Evolutionary conservation across 768 basidiomycete species (phyloP), one percentile per base, ranked within the genome.

Genomic region (Amanita inopinata): DNA sequence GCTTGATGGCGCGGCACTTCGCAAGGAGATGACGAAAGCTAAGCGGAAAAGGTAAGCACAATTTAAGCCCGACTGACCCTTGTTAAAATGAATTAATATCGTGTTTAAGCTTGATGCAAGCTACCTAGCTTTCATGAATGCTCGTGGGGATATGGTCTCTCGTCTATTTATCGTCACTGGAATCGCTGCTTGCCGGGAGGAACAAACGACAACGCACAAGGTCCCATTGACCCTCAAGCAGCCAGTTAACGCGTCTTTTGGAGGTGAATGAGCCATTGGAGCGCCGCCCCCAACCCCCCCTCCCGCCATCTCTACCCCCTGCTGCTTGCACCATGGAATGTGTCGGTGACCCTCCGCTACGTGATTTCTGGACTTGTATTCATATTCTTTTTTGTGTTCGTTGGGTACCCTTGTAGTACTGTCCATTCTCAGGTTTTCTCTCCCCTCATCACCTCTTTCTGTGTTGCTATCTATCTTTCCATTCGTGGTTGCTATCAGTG

Each of bases 1-100:
- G 12, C 70, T 97, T 52, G 92, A 97, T 55, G 89, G 88, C 5
- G 84, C 91, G 18, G 93, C 92, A 20, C 65, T 97, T 51, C 84
- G 91, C 52, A 97, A 97, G 63, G 93, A 97, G 62, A 96, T 97
- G 92, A 93, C 89, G 31, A 96, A 96, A 65, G 89, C 89, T 39
- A 96, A 94, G 65, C 86, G 93, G 73, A 96, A 96, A 74, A 94
- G 90, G 90, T 87, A 47, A 40, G 68, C 61, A 22, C 33, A 19
- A 17, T 22, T 5, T 33, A 38, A 36, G 22, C 14, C 36, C 23
- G 8, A 33, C 11, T 18, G 25, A n/a, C 25, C 11, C n/a, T n/a
- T n/a, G n/a, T n/a, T n/a, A n/a, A n/a, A n/a, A 17, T 2, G 8
- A 14, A 10, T 38, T 28, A 11, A n/a, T 37, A 30, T 18, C 20